Percentiles rank a stretch among this genome's conserved stretches.
Conservation (phyloP, 495 filamentous ascomycete genomes). For the Penicillium dipodomyicola region DNA sequence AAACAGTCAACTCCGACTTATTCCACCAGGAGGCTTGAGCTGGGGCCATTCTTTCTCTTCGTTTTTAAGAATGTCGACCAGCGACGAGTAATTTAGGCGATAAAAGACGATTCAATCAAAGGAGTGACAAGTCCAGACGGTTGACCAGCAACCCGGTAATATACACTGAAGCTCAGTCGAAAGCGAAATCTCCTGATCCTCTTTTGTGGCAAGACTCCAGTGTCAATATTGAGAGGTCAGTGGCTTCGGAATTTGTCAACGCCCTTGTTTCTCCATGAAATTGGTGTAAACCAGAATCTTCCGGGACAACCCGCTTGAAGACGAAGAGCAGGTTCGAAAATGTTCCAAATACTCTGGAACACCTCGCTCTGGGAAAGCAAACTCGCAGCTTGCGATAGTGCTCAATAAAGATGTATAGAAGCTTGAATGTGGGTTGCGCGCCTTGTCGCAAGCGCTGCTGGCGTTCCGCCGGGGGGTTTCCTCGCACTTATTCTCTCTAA, state of each 20-base stretch:
- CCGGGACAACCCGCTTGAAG: neutral
- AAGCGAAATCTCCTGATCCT: neutral
- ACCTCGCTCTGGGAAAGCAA: neutral
- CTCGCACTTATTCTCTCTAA: neutral
- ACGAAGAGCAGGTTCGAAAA: neutral
- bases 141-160: conserved; percentile 31
- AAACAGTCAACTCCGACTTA: conserved; percentile 60
- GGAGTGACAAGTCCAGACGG: conserved; percentile 24
- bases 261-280: conserved; percentile 26
- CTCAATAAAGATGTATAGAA: neutral
- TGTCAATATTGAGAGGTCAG: neutral
- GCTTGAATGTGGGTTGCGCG: neutral
- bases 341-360: neutral
- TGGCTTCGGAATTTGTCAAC: conserved; percentile 2
- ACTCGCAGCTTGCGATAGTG: neutral
- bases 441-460: neutral
- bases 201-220: neutral
- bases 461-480: neutral
- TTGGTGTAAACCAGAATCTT: conserved; percentile 5
- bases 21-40: conserved; percentile 19
- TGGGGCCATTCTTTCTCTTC: conserved; percentile 14
- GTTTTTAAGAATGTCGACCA: conserved; percentile 19
- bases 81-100: conserved; percentile 16
- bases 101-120: conserved; percentile 13
- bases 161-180: neutral